A percentile compares a stretch with the other conserved stretches of the same genome.
These are phyloP conservation scores for Penicillium malachiteum DNA, from an alignment of 495 filamentous ascomycete species.

Conservation along the genomic window DNA sequence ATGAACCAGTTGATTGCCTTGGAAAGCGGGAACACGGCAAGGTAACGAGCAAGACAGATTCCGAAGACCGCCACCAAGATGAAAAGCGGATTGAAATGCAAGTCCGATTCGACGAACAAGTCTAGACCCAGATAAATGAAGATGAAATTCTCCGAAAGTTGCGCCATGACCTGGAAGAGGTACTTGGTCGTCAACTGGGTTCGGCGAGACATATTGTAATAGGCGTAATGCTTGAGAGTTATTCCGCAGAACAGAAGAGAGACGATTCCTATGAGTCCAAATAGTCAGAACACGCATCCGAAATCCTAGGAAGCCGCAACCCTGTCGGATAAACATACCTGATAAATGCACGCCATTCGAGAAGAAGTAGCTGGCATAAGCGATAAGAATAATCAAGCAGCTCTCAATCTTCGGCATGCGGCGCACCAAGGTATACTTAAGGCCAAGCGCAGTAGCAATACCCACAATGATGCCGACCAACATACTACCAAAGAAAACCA, in stretches of 20 bases:
- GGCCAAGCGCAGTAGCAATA: slow-evolving; percentile 76
- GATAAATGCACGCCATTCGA: slow-evolving; percentile 93
- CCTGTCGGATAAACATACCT: slow-evolving; percentile 55
- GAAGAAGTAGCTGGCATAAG: slow-evolving; percentile 96
- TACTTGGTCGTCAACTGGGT: slow-evolving; percentile 98
- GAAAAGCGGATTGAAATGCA: slow-evolving; percentile 94
- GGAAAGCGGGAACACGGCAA: slow-evolving; percentile 91
- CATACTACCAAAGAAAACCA: slow-evolving; percentile 93
- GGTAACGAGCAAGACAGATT: slow-evolving; percentile 88
- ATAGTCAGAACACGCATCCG: neutral
- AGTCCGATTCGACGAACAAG: slow-evolving; percentile 80
- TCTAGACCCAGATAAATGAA: slow-evolving; percentile 97
- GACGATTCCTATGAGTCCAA: slow-evolving; percentile 71
- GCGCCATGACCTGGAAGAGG: slow-evolving; percentile 90
- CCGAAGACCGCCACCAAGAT: slow-evolving; percentile 89
- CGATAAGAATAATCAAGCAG: slow-evolving; percentile 87
- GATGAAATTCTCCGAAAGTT: slow-evolving; percentile 97
- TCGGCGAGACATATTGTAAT: slow-evolving; percentile 98
- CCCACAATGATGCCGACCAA: slow-evolving; percentile 84
- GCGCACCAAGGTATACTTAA: slow-evolving; percentile 91
- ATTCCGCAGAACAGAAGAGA: slow-evolving; percentile 97
- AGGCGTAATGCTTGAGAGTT: slow-evolving; percentile 96
- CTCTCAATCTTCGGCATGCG: slow-evolving; percentile 96
- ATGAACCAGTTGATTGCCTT: slow-evolving; percentile 91
- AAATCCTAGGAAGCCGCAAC: neutral